A percentile compares a stretch with the other conserved stretches of the same genome.
phyloP scores from a whole-genome alignment of 306 rosid genomes.

The Medicago lupulina region DNA sequence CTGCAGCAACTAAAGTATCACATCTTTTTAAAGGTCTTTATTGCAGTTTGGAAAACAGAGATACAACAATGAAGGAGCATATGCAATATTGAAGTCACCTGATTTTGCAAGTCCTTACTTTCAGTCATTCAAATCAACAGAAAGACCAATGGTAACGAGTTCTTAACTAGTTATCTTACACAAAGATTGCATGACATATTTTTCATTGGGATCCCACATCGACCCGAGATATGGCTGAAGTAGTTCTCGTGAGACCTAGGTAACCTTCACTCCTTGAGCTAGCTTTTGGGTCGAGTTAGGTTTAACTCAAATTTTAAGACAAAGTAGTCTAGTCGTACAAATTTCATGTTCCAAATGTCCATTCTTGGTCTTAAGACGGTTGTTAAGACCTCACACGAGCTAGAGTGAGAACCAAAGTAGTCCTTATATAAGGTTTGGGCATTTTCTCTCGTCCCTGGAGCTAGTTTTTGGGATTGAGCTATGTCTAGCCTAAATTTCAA shows the following conservation, averaged over 20 bases:
- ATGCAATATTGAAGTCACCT: constrained; percentile 74
- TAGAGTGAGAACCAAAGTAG: background rate
- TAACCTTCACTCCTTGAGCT: background rate
- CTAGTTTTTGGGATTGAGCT: background rate
- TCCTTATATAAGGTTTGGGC: background rate
- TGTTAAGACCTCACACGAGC: background rate
- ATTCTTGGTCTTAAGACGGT: background rate
- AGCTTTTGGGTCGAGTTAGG: constrained; percentile 2
- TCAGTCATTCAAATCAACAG: constrained; percentile 72
- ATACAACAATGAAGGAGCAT: constrained; percentile 80
- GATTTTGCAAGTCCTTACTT: constrained; percentile 75
- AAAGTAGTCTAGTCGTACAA: background rate
- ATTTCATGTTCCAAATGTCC: background rate
- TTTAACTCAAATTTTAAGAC: background rate
- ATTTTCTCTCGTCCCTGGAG: background rate
- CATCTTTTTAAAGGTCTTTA: constrained; percentile 39
- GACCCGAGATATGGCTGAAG: background rate
- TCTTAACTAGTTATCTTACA: constrained; percentile 20
- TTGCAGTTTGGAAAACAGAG: constrained; percentile 72
- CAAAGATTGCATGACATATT: constrained; percentile 3
- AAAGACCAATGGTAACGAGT: constrained; percentile 66
- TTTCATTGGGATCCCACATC: background rate
- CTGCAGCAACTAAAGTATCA: constrained; percentile 36
- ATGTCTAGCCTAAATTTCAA: too few relatives aligned
- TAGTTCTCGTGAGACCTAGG: background rate